Conservation (phyloP, 805 yeast genomes). For the Kazachstania viticola region DNA sequence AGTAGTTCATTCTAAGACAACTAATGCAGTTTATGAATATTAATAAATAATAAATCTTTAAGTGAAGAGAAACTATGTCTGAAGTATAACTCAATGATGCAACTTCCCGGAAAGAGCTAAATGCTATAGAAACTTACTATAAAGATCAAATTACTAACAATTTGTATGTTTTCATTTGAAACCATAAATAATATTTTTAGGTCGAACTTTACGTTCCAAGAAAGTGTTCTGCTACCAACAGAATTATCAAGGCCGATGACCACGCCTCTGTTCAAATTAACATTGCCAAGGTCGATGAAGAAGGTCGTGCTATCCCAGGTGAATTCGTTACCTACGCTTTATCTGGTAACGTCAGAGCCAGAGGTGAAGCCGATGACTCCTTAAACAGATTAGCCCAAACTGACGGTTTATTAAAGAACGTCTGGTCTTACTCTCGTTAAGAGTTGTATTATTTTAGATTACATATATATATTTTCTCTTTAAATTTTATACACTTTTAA, state of each 20-base stretch:
- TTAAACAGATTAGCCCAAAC: constrained; percentile 98
- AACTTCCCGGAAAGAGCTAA: too few relatives aligned
- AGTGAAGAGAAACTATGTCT: too few relatives aligned
- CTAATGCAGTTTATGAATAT: too few relatives aligned
- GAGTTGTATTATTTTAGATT: neutral
- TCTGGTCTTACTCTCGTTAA: constrained; percentile 92
- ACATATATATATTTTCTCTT: neutral
- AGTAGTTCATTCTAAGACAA: too few relatives aligned
- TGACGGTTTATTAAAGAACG: constrained; percentile 95
- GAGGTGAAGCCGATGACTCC: constrained; percentile 99
- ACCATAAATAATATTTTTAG: constrained; percentile 30
- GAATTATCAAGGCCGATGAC: constrained; percentile 99
- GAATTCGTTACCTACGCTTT: constrained; percentile 90
- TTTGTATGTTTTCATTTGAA: too few relatives aligned
- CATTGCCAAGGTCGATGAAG: constrained; percentile 96
- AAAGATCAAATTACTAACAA: too few relatives aligned
- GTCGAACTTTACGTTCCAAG: constrained; percentile 99
- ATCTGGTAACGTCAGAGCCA: constrained; percentile 92
- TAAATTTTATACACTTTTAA: neutral
- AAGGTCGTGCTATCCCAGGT: constrained; percentile 90
- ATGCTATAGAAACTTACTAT: too few relatives aligned
- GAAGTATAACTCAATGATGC: too few relatives aligned
- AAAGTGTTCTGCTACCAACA: constrained; percentile 99
- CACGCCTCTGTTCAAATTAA: constrained; percentile 98
- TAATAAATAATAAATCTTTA: too few relatives aligned